Base-by-base conservation (phyloP, 1,139 yeast genomes). In the Yamadazyma taylorii region DNA sequence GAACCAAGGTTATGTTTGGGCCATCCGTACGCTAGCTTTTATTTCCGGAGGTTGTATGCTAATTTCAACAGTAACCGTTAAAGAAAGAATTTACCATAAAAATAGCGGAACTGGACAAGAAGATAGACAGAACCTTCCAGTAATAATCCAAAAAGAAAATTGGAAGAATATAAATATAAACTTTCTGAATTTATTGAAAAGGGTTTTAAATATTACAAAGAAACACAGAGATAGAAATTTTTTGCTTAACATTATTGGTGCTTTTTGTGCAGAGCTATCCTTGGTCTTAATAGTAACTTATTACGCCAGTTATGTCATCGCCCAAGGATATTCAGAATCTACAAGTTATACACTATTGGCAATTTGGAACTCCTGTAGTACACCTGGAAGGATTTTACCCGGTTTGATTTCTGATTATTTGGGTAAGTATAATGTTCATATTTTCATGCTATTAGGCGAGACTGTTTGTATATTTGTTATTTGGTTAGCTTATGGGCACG, bases 341-440 rank as follows among this genome's bases (percentile, higher is more conserved):
- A 55, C 65, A 5, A 63, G 85, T 0, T 74, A 75, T 48, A 47
- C 75, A 8, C 55, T 80, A 24, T 62, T 79, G 24, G 78, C 85
- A 0, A 64, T 76, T 7, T 63, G 71, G 47, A 81, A 79, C 55
- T 81, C 79, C 1, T 61, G 75, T 2, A 85, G 86, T 3, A 65
- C 79, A 12, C 46, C 73, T 4, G 87, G 86, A 1, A 59, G 87
- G 40, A 69, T 70, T 39, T 46, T 78, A 3, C 81, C 85, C 1
- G 79, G 81, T 24, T 43, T 73, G 8, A 72, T 81, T 0, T 84
- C 82, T 40, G 74, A 63, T 39, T 67, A 55, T 40, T 43, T 73
- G 19, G 88, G 88, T 0, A 62, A 75, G 24, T 80, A 75, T 56
- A 81, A 81, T 48, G 63, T 79, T n/a, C 73, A 74, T 51, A 58